Evolutionary conservation across 495 filamentous ascomycete genomes (phyloP), one percentile per base, ranked within the genome.

Genomic region (Daldinia concentrica): DNA sequence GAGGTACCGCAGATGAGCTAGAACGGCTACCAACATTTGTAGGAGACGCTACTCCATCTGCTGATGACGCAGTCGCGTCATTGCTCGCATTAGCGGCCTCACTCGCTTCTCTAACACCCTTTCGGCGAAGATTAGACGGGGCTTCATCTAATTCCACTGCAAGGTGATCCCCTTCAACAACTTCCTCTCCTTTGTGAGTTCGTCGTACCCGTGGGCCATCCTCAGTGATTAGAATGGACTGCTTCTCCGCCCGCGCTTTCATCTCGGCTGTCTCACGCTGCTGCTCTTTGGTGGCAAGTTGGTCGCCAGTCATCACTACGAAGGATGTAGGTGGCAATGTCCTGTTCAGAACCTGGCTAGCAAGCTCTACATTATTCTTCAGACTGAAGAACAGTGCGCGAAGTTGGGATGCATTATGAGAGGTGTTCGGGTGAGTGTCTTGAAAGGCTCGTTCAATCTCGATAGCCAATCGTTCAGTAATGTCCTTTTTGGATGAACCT

Each of bases 121-220:
- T 75, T 52, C 79, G 77, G 3, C 82, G 81, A 24, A 80, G 76
- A 11, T 77, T 76, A 4, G 83, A 81, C 7, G 81, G 79, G 4
- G 71, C 75, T 6, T 81, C 82, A 12, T 84, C 81, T 45, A 66
- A 76, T 0, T 78, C 68, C 34, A 55, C 67, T 19, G 71, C 61
- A 64, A 79, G 72, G 60, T 69, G 71, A 22, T 86, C 92, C 34
- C 91, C 89, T 58, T 92, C 93, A 37, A 99, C 87, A 14, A 97
- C 64, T 75, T 99, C 95, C 64, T 98, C 94, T 30, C 95, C 95
- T 79, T 98, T 99, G 78, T 98, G 95, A 2, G 95, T 98, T 69
- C 91, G 89, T 73, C 94, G 87, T 62, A 97, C 91, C 4, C 94
- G 88, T 6, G 95, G 95, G 0, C 88, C 89, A 71, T 94, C 89